These are phyloP conservation scores for Harrya chromipes DNA, from an alignment of 768 basidiomycete species.

Conservation along the genomic window DNA sequence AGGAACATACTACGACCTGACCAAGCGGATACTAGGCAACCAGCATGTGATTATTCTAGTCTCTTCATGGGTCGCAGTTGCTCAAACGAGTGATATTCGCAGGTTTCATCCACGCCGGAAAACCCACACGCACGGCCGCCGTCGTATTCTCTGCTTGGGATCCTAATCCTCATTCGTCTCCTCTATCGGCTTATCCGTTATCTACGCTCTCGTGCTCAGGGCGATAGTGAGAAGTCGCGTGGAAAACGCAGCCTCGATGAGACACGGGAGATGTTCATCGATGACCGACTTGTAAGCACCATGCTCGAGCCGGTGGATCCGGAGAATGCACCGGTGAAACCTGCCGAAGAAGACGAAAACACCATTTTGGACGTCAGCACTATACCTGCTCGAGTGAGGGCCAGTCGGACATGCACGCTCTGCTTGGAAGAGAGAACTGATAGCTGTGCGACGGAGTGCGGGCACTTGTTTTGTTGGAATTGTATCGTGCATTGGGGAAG, in stretches of 20 bases:
- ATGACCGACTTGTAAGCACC: conserved; percentile 57
- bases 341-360: conserved; percentile 67
- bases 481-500: conserved; percentile 88
- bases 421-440: conserved; percentile 84
- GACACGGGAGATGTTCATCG: conserved; percentile 46
- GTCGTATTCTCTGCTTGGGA: conserved; percentile 82
- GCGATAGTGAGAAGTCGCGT: conserved; percentile 27
- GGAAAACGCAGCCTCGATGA: conserved; percentile 33
- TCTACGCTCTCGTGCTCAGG: conserved; percentile 35
- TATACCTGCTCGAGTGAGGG: conserved; percentile 52
- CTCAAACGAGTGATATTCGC: conserved; percentile 7
- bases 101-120: conserved; percentile 74
- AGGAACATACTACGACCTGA: conserved; percentile 75
- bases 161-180: conserved; percentile 65
- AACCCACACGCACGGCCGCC: conserved; percentile 73
- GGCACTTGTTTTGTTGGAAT: conserved; percentile 87
- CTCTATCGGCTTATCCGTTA: conserved; percentile 55
- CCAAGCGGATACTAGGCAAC: conserved; percentile 64
- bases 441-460: conserved; percentile 83
- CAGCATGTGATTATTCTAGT: conserved; percentile 51
- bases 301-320: conserved; percentile 50
- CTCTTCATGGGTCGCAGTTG: not conserved
- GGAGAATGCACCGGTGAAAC: conserved; percentile 51
- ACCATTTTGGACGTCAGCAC: conserved; percentile 60
- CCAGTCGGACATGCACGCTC: conserved; percentile 71